Conservation (phyloP, 371 early-diverging fungal genomes). For the Actinomucor elegans region DNA sequence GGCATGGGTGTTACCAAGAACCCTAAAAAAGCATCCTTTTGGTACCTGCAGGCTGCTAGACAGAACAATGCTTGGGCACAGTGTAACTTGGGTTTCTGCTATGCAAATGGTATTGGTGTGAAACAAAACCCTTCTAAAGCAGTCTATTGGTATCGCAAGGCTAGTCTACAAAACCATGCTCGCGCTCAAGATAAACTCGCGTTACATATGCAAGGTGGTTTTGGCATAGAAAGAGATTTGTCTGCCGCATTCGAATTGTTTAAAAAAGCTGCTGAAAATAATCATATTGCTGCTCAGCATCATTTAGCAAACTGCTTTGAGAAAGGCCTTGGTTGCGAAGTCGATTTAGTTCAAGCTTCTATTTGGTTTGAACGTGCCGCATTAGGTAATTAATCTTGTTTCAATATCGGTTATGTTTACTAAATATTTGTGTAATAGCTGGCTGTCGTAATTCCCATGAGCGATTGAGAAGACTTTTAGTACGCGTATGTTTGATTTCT, state of each 20-base stretch:
- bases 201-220: conserved; percentile 74
- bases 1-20: conserved; percentile 67
- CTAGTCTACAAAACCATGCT: conserved; percentile 49
- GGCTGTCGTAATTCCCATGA: conserved; percentile 62
- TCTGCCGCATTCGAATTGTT: conserved; percentile 59
- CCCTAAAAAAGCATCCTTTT: conserved; percentile 58
- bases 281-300: conserved; percentile 60
- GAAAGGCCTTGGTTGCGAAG: conserved; percentile 66
- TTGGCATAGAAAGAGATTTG: conserved; percentile 60
- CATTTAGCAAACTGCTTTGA: conserved; percentile 68
- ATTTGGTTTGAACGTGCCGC: conserved; percentile 73
- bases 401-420: background rate
- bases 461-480: conserved; percentile 48
- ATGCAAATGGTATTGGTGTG: conserved; percentile 78
- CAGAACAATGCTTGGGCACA: conserved; percentile 67
- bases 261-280: conserved; percentile 65
- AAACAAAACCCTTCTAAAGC: conserved; percentile 45
- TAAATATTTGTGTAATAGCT: conserved; percentile 20
- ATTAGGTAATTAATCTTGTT: conserved; percentile 26
- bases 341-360: conserved; percentile 59
- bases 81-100: conserved; percentile 71
- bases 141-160: conserved; percentile 72
- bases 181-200: conserved; percentile 81
- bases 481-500: conserved; percentile 43
- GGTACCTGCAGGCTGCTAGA: conserved; percentile 65